These are phyloP conservation scores for Cavenderia fasciculata DNA, from an alignment of 78 protist genomes.

Conservation along the genomic window DNA sequence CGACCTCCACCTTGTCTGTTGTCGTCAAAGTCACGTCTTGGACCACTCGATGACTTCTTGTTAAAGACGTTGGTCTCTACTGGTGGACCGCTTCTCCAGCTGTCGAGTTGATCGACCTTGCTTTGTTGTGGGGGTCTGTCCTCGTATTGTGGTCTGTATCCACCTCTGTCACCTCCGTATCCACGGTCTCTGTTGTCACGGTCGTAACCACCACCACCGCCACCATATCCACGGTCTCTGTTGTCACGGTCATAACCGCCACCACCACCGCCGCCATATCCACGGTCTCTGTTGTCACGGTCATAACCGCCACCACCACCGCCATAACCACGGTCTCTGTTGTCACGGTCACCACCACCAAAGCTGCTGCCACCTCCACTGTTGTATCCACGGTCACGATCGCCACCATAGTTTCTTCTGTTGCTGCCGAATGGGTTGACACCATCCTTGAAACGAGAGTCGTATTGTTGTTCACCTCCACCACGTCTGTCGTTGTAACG, in stretches of 20 bases:
- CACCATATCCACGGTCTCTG: constrained; percentile 16
- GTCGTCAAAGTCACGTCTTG: background rate
- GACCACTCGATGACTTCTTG: background rate
- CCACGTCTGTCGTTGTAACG: constrained; percentile 27
- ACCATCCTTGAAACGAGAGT: constrained; percentile 22
- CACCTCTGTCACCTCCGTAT: constrained; percentile 24
- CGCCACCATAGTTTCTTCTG: too few relatives aligned
- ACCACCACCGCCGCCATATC: constrained; percentile 28
- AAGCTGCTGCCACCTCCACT: constrained; percentile 12
- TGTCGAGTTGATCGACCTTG: constrained; percentile 49
- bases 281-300: constrained; percentile 4
- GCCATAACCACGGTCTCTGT: constrained; percentile 14
- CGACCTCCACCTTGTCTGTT: constrained; percentile 1
- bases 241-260: background rate
- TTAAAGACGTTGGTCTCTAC: constrained; percentile 50
- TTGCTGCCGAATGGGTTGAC: constrained; percentile 21
- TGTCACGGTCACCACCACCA: constrained; percentile 10
- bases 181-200: background rate
- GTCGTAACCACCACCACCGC: background rate
- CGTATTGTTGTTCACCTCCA: constrained; percentile 13
- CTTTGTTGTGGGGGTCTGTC: constrained; percentile 12
- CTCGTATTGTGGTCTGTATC: background rate
- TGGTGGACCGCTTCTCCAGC: constrained; percentile 46
- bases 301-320: constrained; percentile 6
- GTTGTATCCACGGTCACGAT: constrained; percentile 3